Evolutionary conservation across 2,329 filamentous ascomycete genomes (phyloP), one percentile per base, ranked within the genome.

Genomic region (Claviceps monticola): DNA sequence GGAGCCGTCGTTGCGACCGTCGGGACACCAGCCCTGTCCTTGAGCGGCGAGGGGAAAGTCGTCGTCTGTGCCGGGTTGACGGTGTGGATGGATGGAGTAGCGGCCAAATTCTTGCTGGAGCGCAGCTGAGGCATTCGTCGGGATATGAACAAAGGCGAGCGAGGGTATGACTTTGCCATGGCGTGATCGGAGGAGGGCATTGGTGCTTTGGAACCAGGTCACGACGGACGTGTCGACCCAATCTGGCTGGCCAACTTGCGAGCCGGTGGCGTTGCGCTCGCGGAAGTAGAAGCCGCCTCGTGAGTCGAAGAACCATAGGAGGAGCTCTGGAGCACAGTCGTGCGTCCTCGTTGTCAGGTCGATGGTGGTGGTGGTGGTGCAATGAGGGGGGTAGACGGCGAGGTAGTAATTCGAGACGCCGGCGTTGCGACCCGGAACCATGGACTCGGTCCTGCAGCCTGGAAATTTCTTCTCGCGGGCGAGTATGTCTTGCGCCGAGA

Each of bases 281-380:
- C 74, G 72, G 57, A 73, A 79, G 48, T 70, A 67, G 49, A 69
- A 68, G 7, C 81, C 81, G 38, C 82, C 82, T 16, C 76, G 71
- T 51, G 73, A 78, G 59, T 88, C 84, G 58, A 88, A 86, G 66
- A 87, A 87, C 81, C 83, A 88, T 1, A 88, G 68, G 0, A 88
- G 59, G 36, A 74, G 56, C 46, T 67, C 66, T 0, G 72, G 71
- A 1, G 57, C 53, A 52, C 71, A 74, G 3, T 53, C 51, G 13
- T 54, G 52, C 3, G 58, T 52, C 7, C 4, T 45, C 16, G 7
- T 11, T 8, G 6, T 29, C 8, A 9, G 5, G 21, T 6, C 1
- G 42, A 14, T n/a, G 23, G 19, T 23, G 19, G 9, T 56, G 42
- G 17, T 23, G 19, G 9, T 16, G 19, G 9, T 56, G 54, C 72